A percentile compares a stretch with the other conserved stretches of the same genome.
Conservation (phyloP, 345 rosid species). For the Erysimum cheiranthoides region DNA sequence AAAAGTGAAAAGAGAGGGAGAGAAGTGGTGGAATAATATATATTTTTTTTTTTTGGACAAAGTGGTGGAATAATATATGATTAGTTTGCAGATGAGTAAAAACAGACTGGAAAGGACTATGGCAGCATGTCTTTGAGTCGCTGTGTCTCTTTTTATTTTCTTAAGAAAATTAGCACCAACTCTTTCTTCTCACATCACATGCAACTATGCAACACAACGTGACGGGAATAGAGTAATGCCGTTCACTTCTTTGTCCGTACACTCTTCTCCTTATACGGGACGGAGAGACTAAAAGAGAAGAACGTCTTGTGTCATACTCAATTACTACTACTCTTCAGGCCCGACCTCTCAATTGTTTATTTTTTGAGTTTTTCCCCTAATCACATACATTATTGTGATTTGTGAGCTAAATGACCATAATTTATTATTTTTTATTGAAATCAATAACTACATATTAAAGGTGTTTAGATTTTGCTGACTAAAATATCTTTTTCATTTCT, state of each 20-base stretch:
- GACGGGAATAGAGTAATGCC: constrained; percentile 3
- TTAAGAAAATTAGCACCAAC: neutral
- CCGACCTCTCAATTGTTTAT: constrained; percentile 3
- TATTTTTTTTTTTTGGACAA: too few relatives aligned
- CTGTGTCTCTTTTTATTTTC: constrained; percentile 5
- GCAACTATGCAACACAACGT: constrained; percentile 31
- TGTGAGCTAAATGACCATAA: neutral
- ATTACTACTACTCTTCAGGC: neutral
- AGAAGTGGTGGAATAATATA: constrained; percentile 19
- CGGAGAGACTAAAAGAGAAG: neutral
- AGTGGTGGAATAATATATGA: constrained; percentile 20
- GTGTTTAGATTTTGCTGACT: too few relatives aligned
- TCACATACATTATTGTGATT: neutral
- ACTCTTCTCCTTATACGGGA: constrained; percentile 16
- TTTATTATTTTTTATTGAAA: too few relatives aligned
- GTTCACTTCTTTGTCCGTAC: constrained; percentile 17
- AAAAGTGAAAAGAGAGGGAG: constrained; percentile 1
- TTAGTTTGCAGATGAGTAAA: constrained; percentile 27
- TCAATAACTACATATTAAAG: too few relatives aligned
- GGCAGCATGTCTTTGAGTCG: constrained; percentile 37
- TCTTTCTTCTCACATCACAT: constrained; percentile 19
- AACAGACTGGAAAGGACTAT: constrained; percentile 43
- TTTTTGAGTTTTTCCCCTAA: neutral
- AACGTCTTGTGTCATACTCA: constrained; percentile 18
- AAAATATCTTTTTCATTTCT: too few relatives aligned